Base-by-base conservation (phyloP, 306 rosid species). In the Prosopis cineraria region DNA sequence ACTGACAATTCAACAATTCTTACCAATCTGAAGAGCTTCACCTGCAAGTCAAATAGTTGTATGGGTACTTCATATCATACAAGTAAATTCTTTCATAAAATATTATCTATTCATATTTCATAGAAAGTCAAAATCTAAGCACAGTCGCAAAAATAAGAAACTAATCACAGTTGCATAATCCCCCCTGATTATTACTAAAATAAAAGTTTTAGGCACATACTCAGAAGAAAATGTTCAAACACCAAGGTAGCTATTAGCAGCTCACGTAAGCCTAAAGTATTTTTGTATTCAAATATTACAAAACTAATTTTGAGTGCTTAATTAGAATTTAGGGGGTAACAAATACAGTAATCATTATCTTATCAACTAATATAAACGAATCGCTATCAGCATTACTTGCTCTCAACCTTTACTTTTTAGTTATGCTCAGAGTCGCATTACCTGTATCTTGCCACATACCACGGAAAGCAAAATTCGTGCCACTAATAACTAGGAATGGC, bases 21-120 rank as follows among this genome's bases (percentile, higher is more conserved):
- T 76, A 77, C 58, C 41, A 78, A 83, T 73, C 70, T 65, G 41
- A 68, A 70, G 68, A 34, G 45, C 62, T 47, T 81, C 80, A 50
- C n/a, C 74, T 50, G 60, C 70, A 12, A 52, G 72, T 58, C 9
- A 66, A 20, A 31, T 33, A 7, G 2, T 14, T 16, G 5, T 33
- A 33, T 1, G 7, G 12, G 3, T 14, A 14, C 20, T 5, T 30
- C 24, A 7, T 31, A 62, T 62, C 68, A 30, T 45, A 45, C 17
- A 8, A 44, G 33, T 44, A 25, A 69, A 45, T 19, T 71, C 45
- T 48, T 7, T 48, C 22, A 50, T 71, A 63, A 70, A 47, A 31
- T 71, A 47, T 71, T 19, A 47, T 43, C 60, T 30, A 45, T 36
- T 36, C 10, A 64, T 34, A 66, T 66, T 50, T n/a, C 29, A 48